Evolutionary conservation across 139 green algal species (phyloP), one percentile per base, ranked within the genome.

Genomic region (Diplosphaera chodatii): DNA sequence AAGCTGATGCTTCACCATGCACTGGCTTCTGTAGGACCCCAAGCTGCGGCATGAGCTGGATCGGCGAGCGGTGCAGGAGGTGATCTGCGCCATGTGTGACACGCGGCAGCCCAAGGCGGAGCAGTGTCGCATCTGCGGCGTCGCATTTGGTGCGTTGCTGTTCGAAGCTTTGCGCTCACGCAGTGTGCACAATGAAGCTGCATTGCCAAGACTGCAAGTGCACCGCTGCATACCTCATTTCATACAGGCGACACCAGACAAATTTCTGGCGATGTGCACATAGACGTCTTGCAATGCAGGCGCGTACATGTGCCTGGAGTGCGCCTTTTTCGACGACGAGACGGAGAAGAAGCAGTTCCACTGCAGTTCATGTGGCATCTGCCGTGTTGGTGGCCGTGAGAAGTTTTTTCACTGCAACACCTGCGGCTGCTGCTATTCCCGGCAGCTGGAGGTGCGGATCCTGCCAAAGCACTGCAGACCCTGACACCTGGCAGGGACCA

Each of bases 371-470:
- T 93, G 90, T 68, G 88, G 86, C 74, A 95, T 96, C 67, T 96
- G 90, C 85, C 83, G 93, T 18, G 90, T 97, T 23, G 93, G 93
- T 27, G 93, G 93, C 3, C 73, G 82, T 0, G 78, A 92, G 0
- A 93, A 96, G 76, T 98, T 91, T 78, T 98, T 98, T 79, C 93
- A 98, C 85, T 98, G 93, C 82, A 28, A 77, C 28, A 92, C 81
- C 1, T 97, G 91, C 80, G 93, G 90, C 75, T 96, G 86, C 78
- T 98, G 93, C 86, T 98, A 97, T 79, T 78, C 77, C 48, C 82
- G 82, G 5, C 64, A 73, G 2, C 64, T 88, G 27, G 29, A 80
- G 75, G 83, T 82, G 48, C 48, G 22, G 16, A 5, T 27, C 10
- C 18, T 23, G 16, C 13, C 48, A 59, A 59, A 21, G 8, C 10